phyloP scores from a whole-genome alignment of 768 basidiomycete genomes.

The Chalciporus pseudorubinellus region DNA sequence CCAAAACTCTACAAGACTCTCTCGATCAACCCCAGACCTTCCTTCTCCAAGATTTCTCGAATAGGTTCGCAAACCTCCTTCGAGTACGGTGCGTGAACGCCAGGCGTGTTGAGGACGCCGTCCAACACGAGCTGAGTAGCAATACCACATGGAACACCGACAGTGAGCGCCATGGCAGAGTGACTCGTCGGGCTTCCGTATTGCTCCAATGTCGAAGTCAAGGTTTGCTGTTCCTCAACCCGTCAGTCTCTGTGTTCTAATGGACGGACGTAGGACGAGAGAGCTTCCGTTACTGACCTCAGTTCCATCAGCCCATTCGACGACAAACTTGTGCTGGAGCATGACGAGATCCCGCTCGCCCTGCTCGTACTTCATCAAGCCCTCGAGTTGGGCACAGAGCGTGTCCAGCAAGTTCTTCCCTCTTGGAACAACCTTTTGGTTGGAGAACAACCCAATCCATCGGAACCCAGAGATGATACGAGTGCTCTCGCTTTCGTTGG shows the following conservation, averaged over 20 bases:
- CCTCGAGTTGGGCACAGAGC: constrained; percentile 86
- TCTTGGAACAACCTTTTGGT: constrained; percentile 56
- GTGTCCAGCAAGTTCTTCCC: constrained; percentile 86
- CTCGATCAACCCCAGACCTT: constrained; percentile 75
- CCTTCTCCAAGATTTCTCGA: constrained; percentile 61
- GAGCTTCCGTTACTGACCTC: constrained; percentile 40
- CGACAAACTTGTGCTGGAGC: constrained; percentile 97
- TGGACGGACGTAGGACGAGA: background rate
- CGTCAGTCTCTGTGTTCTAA: constrained; percentile 1
- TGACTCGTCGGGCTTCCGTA: constrained; percentile 79
- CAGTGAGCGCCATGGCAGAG: constrained; percentile 89
- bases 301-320: constrained; percentile 83
- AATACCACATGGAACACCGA: constrained; percentile 93
- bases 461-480: constrained; percentile 87
- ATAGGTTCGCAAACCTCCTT: constrained; percentile 82
- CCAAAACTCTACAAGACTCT: constrained; percentile 49
- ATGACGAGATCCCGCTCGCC: constrained; percentile 96
- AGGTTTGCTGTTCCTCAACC: constrained; percentile 53
- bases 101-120: constrained; percentile 72
- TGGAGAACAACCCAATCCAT: constrained; percentile 92
- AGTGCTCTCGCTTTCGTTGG: constrained; percentile 61
- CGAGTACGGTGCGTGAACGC: constrained; percentile 84
- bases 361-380: constrained; percentile 84
- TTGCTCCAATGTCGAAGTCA: constrained; percentile 88
- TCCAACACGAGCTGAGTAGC: constrained; percentile 91